A percentile compares a stretch with the other conserved stretches of the same genome.
These are phyloP conservation scores for Penicillium sp. DNA, from an alignment of 2,329 filamentous ascomycete species.

Conservation along the genomic window DNA sequence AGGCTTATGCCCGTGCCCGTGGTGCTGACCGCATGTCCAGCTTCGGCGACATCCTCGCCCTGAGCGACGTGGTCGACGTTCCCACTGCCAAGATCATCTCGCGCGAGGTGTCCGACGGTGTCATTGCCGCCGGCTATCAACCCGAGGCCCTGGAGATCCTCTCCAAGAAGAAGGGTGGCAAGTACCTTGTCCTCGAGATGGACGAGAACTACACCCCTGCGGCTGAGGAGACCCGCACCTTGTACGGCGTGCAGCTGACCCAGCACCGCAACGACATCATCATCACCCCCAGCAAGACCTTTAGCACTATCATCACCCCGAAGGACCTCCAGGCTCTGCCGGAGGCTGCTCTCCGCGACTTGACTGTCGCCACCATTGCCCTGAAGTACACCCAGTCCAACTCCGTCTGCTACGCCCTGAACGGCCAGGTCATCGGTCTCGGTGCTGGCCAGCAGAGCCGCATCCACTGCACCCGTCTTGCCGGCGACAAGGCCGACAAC, in stretches of 20 bases:
- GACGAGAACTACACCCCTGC: conserved; percentile 80
- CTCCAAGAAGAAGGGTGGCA: conserved; percentile 96
- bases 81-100: conserved; percentile 96
- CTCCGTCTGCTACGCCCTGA: conserved; percentile 94
- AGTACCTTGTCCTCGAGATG: conserved; percentile 94
- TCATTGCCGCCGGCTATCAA: conserved; percentile 86
- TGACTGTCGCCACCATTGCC: conserved; percentile 93
- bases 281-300: conserved; percentile 76
- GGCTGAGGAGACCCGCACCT: conserved; percentile 72
- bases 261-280: conserved; percentile 91
- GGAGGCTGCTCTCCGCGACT: conserved; percentile 78
- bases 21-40: conserved; percentile 98
- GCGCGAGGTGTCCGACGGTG: conserved; percentile 94
- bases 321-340: conserved; percentile 72
- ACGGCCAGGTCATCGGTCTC: conserved; percentile 89
- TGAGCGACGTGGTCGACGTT: conserved; percentile 64
- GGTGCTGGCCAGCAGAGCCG: conserved; percentile 96
- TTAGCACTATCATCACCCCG: conserved; percentile 79
- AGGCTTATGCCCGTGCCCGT: conserved; percentile 92
- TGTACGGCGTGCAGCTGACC: conserved; percentile 83
- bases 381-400: conserved; percentile 99
- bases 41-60: conserved; percentile 67
- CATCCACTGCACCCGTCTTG: conserved; percentile 96
- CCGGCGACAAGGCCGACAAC: conserved; percentile 97
- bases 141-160: conserved; percentile 84